Percentiles rank a stretch among this genome's conserved stretches.
Conservation (phyloP, 2,329 filamentous ascomycete species). For the Aphanoascus verrucosus region DNA sequence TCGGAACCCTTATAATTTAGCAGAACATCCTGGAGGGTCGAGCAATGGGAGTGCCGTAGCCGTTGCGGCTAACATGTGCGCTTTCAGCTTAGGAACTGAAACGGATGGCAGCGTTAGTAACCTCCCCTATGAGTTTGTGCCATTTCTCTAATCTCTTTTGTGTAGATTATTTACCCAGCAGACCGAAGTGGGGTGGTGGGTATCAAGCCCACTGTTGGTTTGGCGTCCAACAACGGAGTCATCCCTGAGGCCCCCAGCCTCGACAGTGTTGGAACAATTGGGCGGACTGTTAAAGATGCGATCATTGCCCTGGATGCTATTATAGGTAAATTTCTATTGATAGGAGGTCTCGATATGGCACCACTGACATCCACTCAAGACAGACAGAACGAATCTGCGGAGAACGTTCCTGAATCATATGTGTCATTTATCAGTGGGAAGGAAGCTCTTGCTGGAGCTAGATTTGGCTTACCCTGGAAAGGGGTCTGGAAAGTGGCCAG, state of each 20-base stretch:
- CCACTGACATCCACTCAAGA: background rate
- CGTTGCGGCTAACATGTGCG: slow-evolving; percentile 52
- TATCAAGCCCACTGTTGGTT: slow-evolving; percentile 64
- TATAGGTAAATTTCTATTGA: slow-evolving; percentile 47
- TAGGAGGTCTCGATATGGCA: background rate
- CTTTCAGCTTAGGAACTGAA: slow-evolving; percentile 62
- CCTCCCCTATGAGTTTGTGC: background rate
- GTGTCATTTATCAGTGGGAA: slow-evolving; percentile 46
- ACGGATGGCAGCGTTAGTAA: slow-evolving; percentile 53
- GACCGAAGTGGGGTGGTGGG: slow-evolving; percentile 59
- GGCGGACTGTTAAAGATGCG: slow-evolving; percentile 56
- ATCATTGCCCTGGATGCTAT: slow-evolving; percentile 59
- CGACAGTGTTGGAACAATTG: slow-evolving; percentile 59
- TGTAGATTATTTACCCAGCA: slow-evolving; percentile 56
- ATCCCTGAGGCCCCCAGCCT: slow-evolving; percentile 58
- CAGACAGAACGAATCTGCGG: background rate
- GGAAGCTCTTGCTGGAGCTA: slow-evolving; percentile 47
- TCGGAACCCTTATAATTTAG: slow-evolving; percentile 57
- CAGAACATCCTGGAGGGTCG: slow-evolving; percentile 56
- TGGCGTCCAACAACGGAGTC: slow-evolving; percentile 54
- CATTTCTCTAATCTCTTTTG: background rate
- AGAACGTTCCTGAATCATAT: slow-evolving; percentile 30
- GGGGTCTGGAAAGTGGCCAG: slow-evolving; percentile 58
- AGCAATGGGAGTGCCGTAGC: slow-evolving; percentile 56
- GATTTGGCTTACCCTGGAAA: slow-evolving; percentile 61